Evolutionary conservation across 2,329 filamentous ascomycete genomes (phyloP).

Genomic region (Stagonosporopsis rhizophila): DNA sequence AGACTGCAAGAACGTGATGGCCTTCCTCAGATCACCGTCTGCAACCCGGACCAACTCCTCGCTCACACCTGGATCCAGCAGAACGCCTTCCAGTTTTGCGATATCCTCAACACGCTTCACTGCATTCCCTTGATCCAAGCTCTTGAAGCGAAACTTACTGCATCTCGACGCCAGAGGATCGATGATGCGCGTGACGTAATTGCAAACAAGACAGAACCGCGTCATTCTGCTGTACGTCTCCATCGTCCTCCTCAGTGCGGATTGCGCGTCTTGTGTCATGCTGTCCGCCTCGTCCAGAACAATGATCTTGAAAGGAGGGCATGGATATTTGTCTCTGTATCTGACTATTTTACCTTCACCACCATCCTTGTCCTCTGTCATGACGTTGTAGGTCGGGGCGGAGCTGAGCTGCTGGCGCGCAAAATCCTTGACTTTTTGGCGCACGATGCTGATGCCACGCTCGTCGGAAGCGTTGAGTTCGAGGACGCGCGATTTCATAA

Average conservation of each 20-base stretch:
- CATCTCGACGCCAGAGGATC: constrained; percentile 93
- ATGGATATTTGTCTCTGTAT: constrained; percentile 76
- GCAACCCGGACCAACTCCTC: constrained; percentile 85
- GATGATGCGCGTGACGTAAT: constrained; percentile 98
- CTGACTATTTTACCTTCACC: constrained; percentile 40
- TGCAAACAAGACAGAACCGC: constrained; percentile 95
- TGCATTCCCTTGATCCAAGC: constrained; percentile 85
- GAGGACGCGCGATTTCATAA: constrained; percentile 92
- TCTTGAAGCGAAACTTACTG: constrained; percentile 98
- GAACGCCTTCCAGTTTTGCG: constrained; percentile 77
- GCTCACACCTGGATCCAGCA: constrained; percentile 77
- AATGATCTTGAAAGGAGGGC: constrained; percentile 98
- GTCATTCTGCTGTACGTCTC: constrained; percentile 98
- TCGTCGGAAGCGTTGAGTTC: constrained; percentile 99
- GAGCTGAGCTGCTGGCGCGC: constrained; percentile 93
- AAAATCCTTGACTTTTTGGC: constrained; percentile 98
- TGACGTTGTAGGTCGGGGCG: constrained; percentile 70
- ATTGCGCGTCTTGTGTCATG: constrained; percentile 98
- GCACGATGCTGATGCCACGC: constrained; percentile 94
- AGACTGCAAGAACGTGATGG: constrained; percentile 95
- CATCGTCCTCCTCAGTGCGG: constrained; percentile 92
- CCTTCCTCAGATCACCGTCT: constrained; percentile 93
- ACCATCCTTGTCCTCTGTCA: constrained; percentile 52
- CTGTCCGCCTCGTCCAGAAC: constrained; percentile 97
- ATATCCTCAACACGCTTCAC: constrained; percentile 81